These are phyloP conservation scores for Agapanthus africanus DNA, from an alignment of 106 monocot genomes.

Conservation along the genomic window DNA sequence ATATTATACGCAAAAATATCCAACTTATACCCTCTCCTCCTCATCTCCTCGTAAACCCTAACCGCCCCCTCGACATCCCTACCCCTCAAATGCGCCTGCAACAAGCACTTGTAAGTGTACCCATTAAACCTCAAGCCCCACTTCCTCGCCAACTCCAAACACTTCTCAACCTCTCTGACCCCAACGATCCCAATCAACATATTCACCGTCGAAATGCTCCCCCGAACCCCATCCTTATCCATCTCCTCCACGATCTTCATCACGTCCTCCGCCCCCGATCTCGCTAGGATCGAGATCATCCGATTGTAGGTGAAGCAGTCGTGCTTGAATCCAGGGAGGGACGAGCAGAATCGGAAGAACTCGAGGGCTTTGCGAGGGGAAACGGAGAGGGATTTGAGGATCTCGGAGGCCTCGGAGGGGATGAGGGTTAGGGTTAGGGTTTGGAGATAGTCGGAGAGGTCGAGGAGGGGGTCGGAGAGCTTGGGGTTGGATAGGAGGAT, in stretches of 20 bases:
- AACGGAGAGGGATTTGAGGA: conserved; percentile 62
- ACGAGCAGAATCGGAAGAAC: conserved; percentile 63
- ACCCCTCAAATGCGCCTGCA: conserved; percentile 83
- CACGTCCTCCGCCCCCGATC: conserved; percentile 17
- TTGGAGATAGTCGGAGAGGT: conserved; percentile 68
- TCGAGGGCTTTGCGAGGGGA: conserved; percentile 29
- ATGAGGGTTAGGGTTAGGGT: conserved; percentile 51
- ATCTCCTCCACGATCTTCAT: conserved; percentile 50
- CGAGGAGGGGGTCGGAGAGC: conserved; percentile 51
- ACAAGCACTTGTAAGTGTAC: conserved; percentile 81
- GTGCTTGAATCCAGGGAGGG: conserved; percentile 58
- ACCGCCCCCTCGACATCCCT: conserved; percentile 51
- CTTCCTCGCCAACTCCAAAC: conserved; percentile 56
- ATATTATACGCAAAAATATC: conserved; percentile 97
- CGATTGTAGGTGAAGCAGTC: conserved; percentile 94
- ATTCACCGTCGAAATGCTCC: conserved; percentile 82
- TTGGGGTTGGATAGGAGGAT: conserved; percentile 36
- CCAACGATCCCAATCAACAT: conserved; percentile 61
- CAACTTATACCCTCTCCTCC: conserved; percentile 63
- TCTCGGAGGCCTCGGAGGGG: conserved; percentile 63
- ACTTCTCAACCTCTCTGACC: conserved; percentile 30
- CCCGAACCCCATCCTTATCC: conserved; percentile 60
- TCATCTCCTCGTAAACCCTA: conserved; percentile 69
- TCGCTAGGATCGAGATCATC: conserved; percentile 39
- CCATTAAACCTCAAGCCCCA: conserved; percentile 76